These are phyloP conservation scores for Oryza coarctata DNA, from an alignment of 176 grass and related monocot genomes.

Conservation along the genomic window DNA sequence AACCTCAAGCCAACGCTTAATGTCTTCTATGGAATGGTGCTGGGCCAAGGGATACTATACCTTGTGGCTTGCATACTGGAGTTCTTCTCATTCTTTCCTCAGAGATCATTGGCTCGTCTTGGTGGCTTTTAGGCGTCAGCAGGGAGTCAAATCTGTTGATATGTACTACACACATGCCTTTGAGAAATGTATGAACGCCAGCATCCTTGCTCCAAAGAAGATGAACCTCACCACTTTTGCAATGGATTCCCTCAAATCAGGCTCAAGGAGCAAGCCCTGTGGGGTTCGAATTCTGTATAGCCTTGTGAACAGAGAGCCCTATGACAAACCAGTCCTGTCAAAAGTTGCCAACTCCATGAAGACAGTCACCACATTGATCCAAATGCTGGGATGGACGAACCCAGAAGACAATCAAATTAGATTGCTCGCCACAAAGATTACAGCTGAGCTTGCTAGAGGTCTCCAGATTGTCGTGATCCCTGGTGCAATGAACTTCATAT, in stretches of 20 bases:
- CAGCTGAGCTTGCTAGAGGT: neutral
- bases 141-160: neutral
- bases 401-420: neutral
- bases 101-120: neutral
- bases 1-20: neutral
- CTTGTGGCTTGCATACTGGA: neutral
- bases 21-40: conserved; percentile 6
- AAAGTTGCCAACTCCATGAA: neutral
- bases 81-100: neutral
- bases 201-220: neutral
- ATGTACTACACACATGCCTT: conserved; percentile 11
- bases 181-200: neutral
- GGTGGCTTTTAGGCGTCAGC: neutral
- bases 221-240: conserved; percentile 1
- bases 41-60: conserved; percentile 6
- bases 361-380: neutral
- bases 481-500: neutral
- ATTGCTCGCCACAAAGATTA: neutral
- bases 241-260: neutral
- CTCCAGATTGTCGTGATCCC: neutral
- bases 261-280: neutral
- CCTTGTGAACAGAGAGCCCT: neutral
- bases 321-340: neutral
- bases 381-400: neutral
- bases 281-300: conserved; percentile 5